phyloP scores from a whole-genome alignment of 129 eudicot genomes.

The Centella asiatica region DNA sequence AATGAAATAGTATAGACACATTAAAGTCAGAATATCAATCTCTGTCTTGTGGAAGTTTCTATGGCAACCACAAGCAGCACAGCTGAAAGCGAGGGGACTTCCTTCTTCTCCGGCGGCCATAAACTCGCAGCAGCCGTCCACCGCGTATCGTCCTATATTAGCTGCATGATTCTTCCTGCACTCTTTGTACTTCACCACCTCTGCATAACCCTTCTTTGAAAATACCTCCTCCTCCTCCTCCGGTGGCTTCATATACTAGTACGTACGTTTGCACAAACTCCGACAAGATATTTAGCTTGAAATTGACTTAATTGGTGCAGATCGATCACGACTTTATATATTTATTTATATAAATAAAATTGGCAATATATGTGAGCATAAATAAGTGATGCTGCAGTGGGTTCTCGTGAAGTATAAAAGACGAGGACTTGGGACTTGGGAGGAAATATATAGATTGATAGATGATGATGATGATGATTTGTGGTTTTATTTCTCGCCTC shows the following conservation, averaged over 20 bases:
- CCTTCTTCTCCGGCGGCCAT: slow-evolving; percentile 15
- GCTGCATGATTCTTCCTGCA: slow-evolving; percentile 18
- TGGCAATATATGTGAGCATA: neutral
- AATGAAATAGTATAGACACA: neutral
- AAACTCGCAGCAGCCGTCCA: slow-evolving; percentile 18
- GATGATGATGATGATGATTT: too few relatives aligned
- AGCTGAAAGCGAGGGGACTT: neutral
- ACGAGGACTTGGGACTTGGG: too few relatives aligned
- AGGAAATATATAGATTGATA: too few relatives aligned
- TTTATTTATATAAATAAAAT: too few relatives aligned
- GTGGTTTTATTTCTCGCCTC: slow-evolving; percentile 17
- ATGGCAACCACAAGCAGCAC: slow-evolving; percentile 19
- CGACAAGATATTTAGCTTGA: too few relatives aligned
- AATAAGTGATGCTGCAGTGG: slow-evolving; percentile 1
- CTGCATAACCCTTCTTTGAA: neutral
- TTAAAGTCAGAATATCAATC: neutral
- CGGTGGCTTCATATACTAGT: slow-evolving; percentile 1
- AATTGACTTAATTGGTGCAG: too few relatives aligned
- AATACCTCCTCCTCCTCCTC: slow-evolving; percentile 1
- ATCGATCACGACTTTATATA: too few relatives aligned
- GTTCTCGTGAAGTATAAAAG: slow-evolving; percentile 10
- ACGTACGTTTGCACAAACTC: too few relatives aligned
- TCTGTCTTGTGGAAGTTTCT: slow-evolving; percentile 13
- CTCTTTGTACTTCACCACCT: slow-evolving; percentile 9
- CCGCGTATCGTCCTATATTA: slow-evolving; percentile 2